These are phyloP conservation scores for Grigorovia jiainica DNA, from an alignment of 805 yeast species.

Conservation along the genomic window DNA sequence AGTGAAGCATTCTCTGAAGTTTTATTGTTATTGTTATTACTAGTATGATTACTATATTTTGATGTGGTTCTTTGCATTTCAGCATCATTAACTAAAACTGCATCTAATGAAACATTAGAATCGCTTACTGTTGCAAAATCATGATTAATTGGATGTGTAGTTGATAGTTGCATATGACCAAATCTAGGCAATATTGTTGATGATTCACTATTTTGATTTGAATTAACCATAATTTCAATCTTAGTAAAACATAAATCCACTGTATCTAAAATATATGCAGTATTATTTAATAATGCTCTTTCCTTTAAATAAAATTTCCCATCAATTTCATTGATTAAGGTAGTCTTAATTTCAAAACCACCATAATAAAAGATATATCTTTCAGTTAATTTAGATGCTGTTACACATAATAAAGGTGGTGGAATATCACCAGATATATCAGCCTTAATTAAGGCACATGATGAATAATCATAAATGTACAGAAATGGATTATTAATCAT, in stretches of 20 bases:
- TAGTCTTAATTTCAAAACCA: conserved; percentile 45
- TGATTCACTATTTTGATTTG: conserved; percentile 21
- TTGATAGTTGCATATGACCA: conserved; percentile 32
- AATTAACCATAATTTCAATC: conserved; percentile 31
- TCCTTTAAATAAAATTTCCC: conserved; percentile 33
- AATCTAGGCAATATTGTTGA: conserved; percentile 32
- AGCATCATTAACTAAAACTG: not conserved
- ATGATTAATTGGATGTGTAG: not conserved
- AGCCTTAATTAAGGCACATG: conserved; percentile 32
- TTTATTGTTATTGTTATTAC: not conserved
- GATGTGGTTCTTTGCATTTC: not conserved
- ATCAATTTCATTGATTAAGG: conserved; percentile 18
- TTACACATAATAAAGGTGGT: conserved; percentile 40
- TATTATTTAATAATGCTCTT: conserved; percentile 39
- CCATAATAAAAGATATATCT: conserved; percentile 56
- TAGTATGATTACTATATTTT: too few species aligned
- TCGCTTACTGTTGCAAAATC: not conserved
- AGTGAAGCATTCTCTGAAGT: not conserved
- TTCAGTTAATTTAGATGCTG: conserved; percentile 42
- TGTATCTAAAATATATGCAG: conserved; percentile 52
- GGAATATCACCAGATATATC: conserved; percentile 37
- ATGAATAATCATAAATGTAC: conserved; percentile 31
- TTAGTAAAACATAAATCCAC: conserved; percentile 40
- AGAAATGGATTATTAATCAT: conserved; percentile 32
- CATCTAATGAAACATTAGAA: not conserved